These are phyloP conservation scores for Rhododendron griersonianum DNA, from an alignment of 148 eudicot species.

Conservation along the genomic window DNA sequence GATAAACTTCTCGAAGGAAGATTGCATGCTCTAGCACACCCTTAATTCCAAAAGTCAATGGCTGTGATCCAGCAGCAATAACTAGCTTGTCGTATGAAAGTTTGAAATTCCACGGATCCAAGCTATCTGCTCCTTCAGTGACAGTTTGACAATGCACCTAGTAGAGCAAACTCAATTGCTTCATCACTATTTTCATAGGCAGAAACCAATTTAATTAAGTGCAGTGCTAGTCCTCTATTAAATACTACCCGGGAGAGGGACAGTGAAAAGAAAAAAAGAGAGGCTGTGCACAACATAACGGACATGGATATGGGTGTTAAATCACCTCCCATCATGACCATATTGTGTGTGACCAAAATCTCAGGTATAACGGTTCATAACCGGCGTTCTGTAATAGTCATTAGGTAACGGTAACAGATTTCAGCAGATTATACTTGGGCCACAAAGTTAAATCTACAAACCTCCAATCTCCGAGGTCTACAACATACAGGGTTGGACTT, in stretches of 20 bases:
- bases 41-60: constrained; percentile 80
- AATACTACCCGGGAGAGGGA: neutral
- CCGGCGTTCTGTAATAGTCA: neutral
- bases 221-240: neutral
- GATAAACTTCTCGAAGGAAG: constrained; percentile 94
- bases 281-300: neutral
- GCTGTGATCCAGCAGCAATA: constrained; percentile 85
- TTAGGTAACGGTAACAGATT: neutral
- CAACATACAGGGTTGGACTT: neutral
- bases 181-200: neutral
- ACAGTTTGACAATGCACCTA: constrained; percentile 77
- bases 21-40: constrained; percentile 81
- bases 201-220: neutral
- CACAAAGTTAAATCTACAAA: neutral
- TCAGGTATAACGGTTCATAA: neutral
- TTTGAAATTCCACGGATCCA: constrained; percentile 77
- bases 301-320: neutral
- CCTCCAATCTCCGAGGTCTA: neutral
- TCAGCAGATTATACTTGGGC: neutral
- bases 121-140: constrained; percentile 51
- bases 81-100: constrained; percentile 85
- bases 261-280: neutral
- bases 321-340: neutral
- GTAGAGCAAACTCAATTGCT: neutral
- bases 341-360: neutral